These are phyloP conservation scores for Solanum raphanifolium DNA, from an alignment of 257 asterid genomes.

Conservation along the genomic window DNA sequence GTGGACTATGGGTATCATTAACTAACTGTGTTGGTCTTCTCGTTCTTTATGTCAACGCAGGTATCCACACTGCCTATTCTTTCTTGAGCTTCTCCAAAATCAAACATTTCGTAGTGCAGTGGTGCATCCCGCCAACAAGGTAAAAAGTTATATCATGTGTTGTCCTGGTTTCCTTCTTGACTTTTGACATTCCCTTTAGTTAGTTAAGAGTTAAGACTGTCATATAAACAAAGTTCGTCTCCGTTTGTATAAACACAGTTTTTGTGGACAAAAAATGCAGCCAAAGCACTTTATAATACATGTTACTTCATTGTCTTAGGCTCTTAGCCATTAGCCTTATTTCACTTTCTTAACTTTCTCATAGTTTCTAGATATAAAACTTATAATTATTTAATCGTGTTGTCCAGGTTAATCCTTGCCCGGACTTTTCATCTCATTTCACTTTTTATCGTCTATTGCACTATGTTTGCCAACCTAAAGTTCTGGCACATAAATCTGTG, in stretches of 20 bases:
- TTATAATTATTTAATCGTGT: background rate
- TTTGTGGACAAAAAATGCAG: background rate
- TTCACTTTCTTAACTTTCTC: background rate
- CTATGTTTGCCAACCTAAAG: background rate
- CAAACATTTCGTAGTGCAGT: constrained; percentile 76
- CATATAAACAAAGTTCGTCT: background rate
- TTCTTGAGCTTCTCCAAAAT: constrained; percentile 87
- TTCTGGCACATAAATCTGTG: background rate
- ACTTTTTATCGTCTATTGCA: background rate
- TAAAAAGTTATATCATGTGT: background rate
- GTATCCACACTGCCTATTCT: constrained; percentile 91
- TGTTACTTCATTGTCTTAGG: background rate
- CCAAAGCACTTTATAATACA: background rate
- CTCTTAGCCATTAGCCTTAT: background rate
- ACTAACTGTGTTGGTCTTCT: background rate
- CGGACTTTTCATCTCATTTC: background rate
- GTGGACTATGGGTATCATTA: background rate
- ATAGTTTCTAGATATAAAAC: background rate
- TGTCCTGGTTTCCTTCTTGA: background rate
- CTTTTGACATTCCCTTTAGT: background rate
- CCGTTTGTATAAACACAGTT: background rate
- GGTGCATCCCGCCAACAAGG: constrained; percentile 98
- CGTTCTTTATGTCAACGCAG: constrained; percentile 17
- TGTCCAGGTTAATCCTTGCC: background rate
- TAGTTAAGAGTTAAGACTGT: background rate